Evolutionary conservation across 306 rosid genomes (phyloP), one percentile per base, ranked within the genome.

Genomic region (Myrica gale): DNA sequence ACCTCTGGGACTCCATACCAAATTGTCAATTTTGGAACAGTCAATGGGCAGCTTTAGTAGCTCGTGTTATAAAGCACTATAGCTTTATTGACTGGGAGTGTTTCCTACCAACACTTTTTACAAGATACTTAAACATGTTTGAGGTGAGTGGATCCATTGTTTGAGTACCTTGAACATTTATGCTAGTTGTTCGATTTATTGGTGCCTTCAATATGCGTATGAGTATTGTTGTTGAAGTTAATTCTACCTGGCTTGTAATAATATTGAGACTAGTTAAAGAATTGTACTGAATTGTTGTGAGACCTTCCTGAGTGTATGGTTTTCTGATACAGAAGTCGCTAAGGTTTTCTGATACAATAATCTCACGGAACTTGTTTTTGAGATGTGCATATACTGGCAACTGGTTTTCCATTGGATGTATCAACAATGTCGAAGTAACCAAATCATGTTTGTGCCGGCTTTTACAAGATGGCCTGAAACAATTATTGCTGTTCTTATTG

Each of bases 11-110:
- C 74, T 90, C 97, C n/a, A 89, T 90, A 76, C 99, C 99, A 32
- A 92, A 89, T 81, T 96, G 99, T 83, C 99, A 89, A 83, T 96
- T 96, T 84, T 96, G 98, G 99, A 96, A 96, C 84, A 87, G 89
- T 84, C 99, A 96, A 68, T 96, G 99, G 99, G 90, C 93, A 52
- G 96, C 97, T 83, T 85, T 96, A 71, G 81, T 90, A 77, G 97
- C 99, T 79, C 98, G 99, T 73, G 96, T 87, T 65, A 79, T 92
- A 63, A 90, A 89, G 89, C 88, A 90, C 84, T 90, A 85, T 85
- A 83, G 82, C 82, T 81, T 74, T 74, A 81, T 89, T 62, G 92
- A 90, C 77, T 96, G 93, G 99, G 99, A 96, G 71, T 68, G 81
- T 79, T 81, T 92, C 82, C 74, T 96, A 85, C 98, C 97, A 41